Evolutionary conservation across 805 yeast genomes (phyloP).

Genomic region (Wickerhamiella parazyma): DNA sequence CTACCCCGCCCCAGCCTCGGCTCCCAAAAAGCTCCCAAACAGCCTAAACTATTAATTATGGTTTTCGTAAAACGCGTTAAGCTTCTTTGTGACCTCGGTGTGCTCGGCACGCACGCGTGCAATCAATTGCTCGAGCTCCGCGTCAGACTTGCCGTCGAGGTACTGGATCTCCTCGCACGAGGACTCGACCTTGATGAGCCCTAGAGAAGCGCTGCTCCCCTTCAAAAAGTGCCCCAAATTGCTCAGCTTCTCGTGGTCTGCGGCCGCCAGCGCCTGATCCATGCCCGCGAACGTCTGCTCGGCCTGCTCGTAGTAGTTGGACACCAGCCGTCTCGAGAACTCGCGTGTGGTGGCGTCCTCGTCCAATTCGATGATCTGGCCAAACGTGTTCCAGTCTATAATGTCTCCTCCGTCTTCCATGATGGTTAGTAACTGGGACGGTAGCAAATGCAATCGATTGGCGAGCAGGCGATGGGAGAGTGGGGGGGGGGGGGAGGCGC

Average conservation of each 20-base stretch:
- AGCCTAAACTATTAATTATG: neutral
- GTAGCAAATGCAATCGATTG: neutral
- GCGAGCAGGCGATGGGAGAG: no score
- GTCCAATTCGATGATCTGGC: conserved; percentile 86
- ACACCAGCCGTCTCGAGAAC: conserved; percentile 63
- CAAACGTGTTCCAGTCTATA: conserved; percentile 78
- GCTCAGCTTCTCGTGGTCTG: conserved; percentile 44
- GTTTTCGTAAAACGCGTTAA: conserved; percentile 20
- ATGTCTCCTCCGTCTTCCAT: conserved; percentile 32
- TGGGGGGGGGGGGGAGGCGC: no score
- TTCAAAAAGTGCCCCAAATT: conserved; percentile 82
- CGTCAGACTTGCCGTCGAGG: conserved; percentile 33
- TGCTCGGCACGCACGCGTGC: conserved; percentile 25
- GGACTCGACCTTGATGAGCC: conserved; percentile 64
- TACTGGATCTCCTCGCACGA: conserved; percentile 92
- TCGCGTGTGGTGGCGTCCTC: conserved; percentile 76
- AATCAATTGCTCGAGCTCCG: conserved; percentile 21
- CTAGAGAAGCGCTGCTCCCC: conserved; percentile 91
- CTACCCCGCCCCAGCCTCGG: neutral
- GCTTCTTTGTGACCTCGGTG: conserved; percentile 22
- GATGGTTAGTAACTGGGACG: neutral
- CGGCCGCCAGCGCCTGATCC: conserved; percentile 34
- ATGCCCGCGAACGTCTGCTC: conserved; percentile 63
- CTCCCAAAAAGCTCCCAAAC: neutral
- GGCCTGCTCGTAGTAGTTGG: conserved; percentile 84